Evolutionary conservation across 2,329 filamentous ascomycete genomes (phyloP).

Genomic region (Botrytis galanthina): DNA sequence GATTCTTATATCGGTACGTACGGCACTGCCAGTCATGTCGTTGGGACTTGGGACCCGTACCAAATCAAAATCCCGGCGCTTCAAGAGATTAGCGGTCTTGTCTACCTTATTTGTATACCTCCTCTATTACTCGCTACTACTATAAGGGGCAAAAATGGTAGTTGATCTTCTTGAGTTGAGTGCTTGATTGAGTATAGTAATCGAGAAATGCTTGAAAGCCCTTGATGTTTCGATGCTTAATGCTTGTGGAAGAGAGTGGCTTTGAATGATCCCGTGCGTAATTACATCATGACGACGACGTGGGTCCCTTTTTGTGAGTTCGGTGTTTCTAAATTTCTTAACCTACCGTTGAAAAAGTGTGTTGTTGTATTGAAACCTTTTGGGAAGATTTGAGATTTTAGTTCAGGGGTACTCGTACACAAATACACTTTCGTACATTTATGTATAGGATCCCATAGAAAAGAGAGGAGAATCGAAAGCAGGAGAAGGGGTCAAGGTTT

Average conservation of each 20-base stretch:
- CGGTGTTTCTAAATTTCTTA: background rate
- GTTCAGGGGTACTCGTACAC: constrained; percentile 13
- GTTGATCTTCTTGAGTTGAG: background rate
- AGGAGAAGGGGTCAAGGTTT: constrained; percentile 12
- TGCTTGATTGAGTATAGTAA: background rate
- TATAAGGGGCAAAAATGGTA: background rate
- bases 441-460: background rate
- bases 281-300: constrained; percentile 13
- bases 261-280: constrained; percentile 10
- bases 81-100: constrained; percentile 6
- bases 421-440: background rate
- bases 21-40: background rate
- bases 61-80: constrained; percentile 3
- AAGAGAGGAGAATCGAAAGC: background rate
- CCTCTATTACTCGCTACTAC: background rate
- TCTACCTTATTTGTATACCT: background rate
- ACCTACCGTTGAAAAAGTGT: constrained; percentile 1
- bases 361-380: background rate
- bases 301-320: constrained; percentile 3
- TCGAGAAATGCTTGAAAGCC: background rate
- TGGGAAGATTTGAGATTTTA: background rate
- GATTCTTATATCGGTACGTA: constrained; percentile 5
- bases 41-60: background rate
- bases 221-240: background rate
- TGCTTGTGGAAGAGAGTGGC: background rate